Evolutionary conservation across 257 asterid species (phyloP), one percentile per base, ranked within the genome.

Genomic region (Mentha longifolia): DNA sequence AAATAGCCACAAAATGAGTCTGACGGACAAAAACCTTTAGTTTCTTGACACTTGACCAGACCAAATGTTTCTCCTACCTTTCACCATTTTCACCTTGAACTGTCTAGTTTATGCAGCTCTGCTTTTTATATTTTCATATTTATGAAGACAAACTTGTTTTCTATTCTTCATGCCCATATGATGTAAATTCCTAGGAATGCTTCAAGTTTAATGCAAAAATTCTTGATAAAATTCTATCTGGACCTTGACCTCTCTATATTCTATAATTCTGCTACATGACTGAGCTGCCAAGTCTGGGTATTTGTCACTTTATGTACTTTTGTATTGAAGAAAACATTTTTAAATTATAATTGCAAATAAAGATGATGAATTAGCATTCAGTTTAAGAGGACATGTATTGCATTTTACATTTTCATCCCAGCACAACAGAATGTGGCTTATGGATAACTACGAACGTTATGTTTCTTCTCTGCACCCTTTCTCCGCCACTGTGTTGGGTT

Each of bases 231-330:
- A 17, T 57, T 39, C 30, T 31, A 8, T 62, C 37, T 3, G 61
- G 67, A 51, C 10, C 67, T 43, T 35, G 25, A 43, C 55, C 67
- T 70, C 47, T 68, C 35, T 3, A 8, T 41, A 54, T 42, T 16
- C n/a, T 52, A 15, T n/a, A 4, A 31, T 9, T 64, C 4, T 61
- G 41, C 4, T 15, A 14, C 19, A 0, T 25, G n/a, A 65, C 55
- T 47, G 19, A 45, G 16, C 17, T 63, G 57, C 61, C 28, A 51
- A 16, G 41, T 28, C 16, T 75, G 14, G 49, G 31, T 25, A 11
- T 51, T 37, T 19, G 19, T 42, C 54, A 37, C 33, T 12, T 61
- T 41, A 28, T 16, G 5, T 37, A 15, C 31, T 1, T 28, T 46
- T 28, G 6, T 46, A 19, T 66, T 22, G 22, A 67, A 47, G 42